phyloP scores from a whole-genome alignment of 192 early-diverging fungal genomes.

The Entophlyctis luteolus region DNA sequence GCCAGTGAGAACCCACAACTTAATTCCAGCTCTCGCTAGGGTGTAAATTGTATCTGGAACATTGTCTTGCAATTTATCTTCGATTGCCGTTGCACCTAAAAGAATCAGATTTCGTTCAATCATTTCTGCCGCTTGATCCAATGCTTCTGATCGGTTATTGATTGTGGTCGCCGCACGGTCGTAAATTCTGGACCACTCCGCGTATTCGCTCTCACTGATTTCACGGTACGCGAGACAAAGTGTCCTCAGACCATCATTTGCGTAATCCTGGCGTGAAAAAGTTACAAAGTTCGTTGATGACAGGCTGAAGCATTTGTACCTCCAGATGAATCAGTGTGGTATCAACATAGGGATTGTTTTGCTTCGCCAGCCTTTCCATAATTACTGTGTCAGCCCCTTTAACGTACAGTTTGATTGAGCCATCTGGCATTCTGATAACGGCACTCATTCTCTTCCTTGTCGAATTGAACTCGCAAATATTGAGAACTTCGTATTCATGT shows the following conservation, averaged over 20 bases:
- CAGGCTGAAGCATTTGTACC: conserved; percentile 8
- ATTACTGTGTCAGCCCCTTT: conserved; percentile 99
- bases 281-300: background rate
- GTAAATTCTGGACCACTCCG: conserved; percentile 72
- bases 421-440: conserved; percentile 81
- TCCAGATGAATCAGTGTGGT: conserved; percentile 43
- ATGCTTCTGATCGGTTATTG: conserved; percentile 75
- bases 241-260: conserved; percentile 92
- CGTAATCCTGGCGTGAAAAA: conserved; percentile 79
- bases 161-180: conserved; percentile 79
- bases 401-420: conserved; percentile 77
- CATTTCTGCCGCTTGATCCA: conserved; percentile 90
- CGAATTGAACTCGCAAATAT: conserved; percentile 96
- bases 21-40: conserved; percentile 89
- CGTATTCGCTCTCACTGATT: conserved; percentile 81
- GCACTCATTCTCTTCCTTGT: conserved; percentile 96
- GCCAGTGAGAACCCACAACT: conserved; percentile 96
- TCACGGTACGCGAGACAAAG: conserved; percentile 94
- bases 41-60: conserved; percentile 97
- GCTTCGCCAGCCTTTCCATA: conserved; percentile 72
- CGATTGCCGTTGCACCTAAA: conserved; percentile 95
- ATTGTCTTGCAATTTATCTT: conserved; percentile 97
- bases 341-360: conserved; percentile 41
- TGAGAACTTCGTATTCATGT: conserved; percentile 83
- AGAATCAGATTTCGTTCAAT: conserved; percentile 91